phyloP scores from a whole-genome alignment of 2,329 filamentous ascomycete species.

The Mollisiaceae sp. region DNA sequence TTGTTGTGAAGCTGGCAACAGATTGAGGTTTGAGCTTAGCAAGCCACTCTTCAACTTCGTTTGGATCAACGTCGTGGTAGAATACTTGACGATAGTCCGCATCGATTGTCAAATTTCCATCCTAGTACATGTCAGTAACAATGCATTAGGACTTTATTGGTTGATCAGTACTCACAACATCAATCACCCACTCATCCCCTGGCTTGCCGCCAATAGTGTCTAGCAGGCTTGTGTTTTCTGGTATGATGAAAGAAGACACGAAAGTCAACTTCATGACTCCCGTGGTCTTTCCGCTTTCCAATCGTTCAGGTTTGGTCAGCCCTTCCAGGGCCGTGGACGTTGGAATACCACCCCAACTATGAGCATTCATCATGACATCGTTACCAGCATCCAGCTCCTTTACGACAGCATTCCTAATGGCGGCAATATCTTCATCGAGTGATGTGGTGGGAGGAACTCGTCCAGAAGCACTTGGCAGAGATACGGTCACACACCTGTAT shows the following conservation, averaged over 20 bases:
- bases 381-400: conserved; percentile 40
- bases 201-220: conserved; percentile 11
- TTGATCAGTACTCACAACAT: conserved; percentile 17
- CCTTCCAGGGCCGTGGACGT: conserved; percentile 45
- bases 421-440: conserved; percentile 29
- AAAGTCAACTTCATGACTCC: conserved; percentile 37
- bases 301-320: conserved; percentile 44
- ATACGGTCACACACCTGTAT: conserved; percentile 29
- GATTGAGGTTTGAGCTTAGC: conserved; percentile 26
- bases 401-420: conserved; percentile 25
- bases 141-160: neutral
- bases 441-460: conserved; percentile 19
- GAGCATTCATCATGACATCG: conserved; percentile 46
- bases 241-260: conserved; percentile 26
- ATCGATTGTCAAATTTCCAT: conserved; percentile 13
- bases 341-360: conserved; percentile 47
- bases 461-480: conserved; percentile 24
- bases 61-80: conserved; percentile 27
- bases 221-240: conserved; percentile 20
- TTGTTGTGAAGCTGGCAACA: conserved; percentile 19
- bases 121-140: conserved; percentile 8
- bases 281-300: conserved; percentile 44
- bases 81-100: conserved; percentile 12
- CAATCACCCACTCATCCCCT: conserved; percentile 10
- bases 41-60: conserved; percentile 24